Base-by-base conservation (phyloP, 495 filamentous ascomycete genomes). In the Pyrenula massariospora region DNA sequence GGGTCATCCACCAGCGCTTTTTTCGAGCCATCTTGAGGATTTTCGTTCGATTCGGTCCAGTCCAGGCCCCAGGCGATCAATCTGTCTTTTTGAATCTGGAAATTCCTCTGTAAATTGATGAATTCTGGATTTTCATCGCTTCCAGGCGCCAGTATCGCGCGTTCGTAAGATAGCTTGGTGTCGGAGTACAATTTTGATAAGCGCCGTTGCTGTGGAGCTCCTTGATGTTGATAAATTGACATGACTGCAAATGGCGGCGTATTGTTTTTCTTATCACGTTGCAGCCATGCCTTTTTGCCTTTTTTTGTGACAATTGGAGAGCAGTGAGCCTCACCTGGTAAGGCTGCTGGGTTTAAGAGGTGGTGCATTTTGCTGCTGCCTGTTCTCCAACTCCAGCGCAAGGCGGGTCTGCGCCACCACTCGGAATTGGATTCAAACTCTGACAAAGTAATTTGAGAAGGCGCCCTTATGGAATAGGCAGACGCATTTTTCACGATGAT, bases 171-270 rank as follows among this genome's bases (percentile, higher is more conserved):
- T 54, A 84, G 86, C 66, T 96, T 96, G 51, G 89, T 92, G 71
- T 96, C 89, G 61, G 89, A 87, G 70, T 95, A 96, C 62, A 95
- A 80, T 69, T 92, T 85, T 52, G 89, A 93, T 47, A 96, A 78
- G 59, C 89, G 84, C 58, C 85, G 80, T 67, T 77, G 74, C 50
- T 42, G 31, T 15, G 15, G 31, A 8, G 31, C 31, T 42, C 15
- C 31, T 8, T 42, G 31, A 5, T 42, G 31, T 8, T 42, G 31
- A 42, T 42, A 42, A 42, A 15, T 42, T 15, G 31, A 42, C 31
- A 42, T 42, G n/a, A n/a, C n/a, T 42, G 31, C 31, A 8, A 42
- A 15, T 8, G 31, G 15, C 31, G 15, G 15, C 31, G 5, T 42
- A 42, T n/a, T n/a, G 31, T 42, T 42, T 42, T 5, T 42, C 8